Evolutionary conservation across 2,329 filamentous ascomycete species (phyloP), one percentile per base, ranked within the genome.

Genomic region (Fusarium paranaense): DNA sequence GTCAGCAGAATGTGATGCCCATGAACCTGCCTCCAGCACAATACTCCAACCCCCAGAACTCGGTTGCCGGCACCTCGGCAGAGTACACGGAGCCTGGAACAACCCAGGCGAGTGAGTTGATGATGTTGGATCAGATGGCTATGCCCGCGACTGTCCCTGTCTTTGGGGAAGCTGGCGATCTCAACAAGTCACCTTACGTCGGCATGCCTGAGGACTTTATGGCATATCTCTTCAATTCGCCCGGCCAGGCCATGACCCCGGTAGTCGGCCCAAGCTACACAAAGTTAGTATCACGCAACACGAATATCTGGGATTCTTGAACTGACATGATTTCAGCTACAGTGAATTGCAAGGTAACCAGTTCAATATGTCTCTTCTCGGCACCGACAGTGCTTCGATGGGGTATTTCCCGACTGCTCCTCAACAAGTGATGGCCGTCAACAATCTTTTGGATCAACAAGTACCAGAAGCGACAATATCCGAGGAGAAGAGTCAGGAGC

Each of bases 371-470:
- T 84, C 88, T 5, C 89, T 89, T 70, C 85, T 87, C 50, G 83
- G 85, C 7, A 83, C 82, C 33, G 86, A 90, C 47, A 83, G 86
- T 40, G 81, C 83, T 35, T 82, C 86, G 38, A 79, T 88, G 52
- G 88, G 88, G 18, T 90, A 90, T 70, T 90, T 90, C 74, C 89
- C 89, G 37, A 85, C 88, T n/a, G 83, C 86, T 14, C 89, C 90
- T 4, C 91, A 94, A 75, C 94, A 97, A 78, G 92, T 95, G 38
- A 98, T 97, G 95, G 94, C 94, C 20, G 94, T 98, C 57, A 96
- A 92, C 66, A 97, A 93, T 77, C 88, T 97, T 42, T 87, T 97
- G 30, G 95, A 97, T 79, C 92, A 94, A 27, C 93, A 91, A 62
- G 90, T 93, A 7, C 94, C 94, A 1, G 94, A 97, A 78, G 92